These are phyloP conservation scores for Sphaceloma murrayae DNA, from an alignment of 2,329 filamentous ascomycete species.

Conservation along the genomic window DNA sequence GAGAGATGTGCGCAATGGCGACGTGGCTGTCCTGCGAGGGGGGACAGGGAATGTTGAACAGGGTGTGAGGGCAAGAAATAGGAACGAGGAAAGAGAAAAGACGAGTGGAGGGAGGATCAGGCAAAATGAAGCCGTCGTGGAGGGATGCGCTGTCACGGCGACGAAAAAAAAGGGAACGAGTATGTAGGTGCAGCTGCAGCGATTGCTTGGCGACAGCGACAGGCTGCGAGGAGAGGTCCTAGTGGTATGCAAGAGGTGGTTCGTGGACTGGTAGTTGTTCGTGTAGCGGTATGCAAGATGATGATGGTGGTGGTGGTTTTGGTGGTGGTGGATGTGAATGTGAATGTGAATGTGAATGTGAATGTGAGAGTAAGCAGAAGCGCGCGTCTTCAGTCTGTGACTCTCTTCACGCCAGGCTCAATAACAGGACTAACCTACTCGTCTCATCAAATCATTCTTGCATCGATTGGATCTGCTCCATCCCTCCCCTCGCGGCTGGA, in stretches of 20 bases:
- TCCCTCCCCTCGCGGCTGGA: constrained; percentile 6
- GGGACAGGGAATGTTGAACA: background rate
- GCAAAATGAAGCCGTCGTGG: background rate
- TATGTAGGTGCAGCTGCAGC: constrained; percentile 9
- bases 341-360: no score
- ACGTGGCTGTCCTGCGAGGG: background rate
- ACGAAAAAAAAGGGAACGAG: constrained; percentile 3
- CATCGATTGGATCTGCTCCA: constrained; percentile 9
- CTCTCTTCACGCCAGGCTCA: no score
- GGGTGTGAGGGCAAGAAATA: background rate
- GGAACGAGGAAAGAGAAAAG: background rate
- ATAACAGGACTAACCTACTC: no score
- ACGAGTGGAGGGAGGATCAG: background rate
- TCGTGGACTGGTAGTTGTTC: no score
- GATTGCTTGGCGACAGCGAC: background rate
- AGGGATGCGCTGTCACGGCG: constrained; percentile 11
- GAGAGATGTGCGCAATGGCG: background rate
- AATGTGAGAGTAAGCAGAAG: background rate
- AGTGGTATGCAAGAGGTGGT: no score
- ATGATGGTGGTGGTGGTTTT: no score
- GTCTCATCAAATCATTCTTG: background rate
- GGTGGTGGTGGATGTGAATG: no score
- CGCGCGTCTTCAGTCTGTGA: no score
- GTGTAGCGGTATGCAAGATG: no score
- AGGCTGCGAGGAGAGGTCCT: no score